These are phyloP conservation scores for Amanita pseudoporphyria DNA, from an alignment of 768 basidiomycete genomes.

Conservation along the genomic window DNA sequence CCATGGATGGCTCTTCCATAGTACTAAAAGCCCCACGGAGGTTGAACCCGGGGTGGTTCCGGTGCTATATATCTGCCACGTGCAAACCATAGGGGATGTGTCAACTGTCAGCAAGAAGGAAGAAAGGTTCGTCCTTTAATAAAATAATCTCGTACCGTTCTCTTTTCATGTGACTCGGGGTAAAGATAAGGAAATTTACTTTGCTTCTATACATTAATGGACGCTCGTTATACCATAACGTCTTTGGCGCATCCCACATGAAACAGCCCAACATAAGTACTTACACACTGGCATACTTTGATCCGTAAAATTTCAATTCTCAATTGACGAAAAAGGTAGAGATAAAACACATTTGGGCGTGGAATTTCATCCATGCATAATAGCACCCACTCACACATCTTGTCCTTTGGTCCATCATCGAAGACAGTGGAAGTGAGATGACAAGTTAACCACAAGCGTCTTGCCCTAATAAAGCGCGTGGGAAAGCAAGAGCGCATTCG, in stretches of 20 bases:
- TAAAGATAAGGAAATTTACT: not conserved
- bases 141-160: constrained; percentile 2
- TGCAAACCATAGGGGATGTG: too few relatives aligned
- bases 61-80: constrained; percentile 6
- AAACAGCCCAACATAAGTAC: too few relatives aligned
- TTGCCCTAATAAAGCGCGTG: constrained; percentile 33
- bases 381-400: too few relatives aligned
- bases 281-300: too few relatives aligned
- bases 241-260: constrained; percentile 18
- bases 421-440: constrained; percentile 15
- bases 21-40: not conserved
- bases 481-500: constrained; percentile 23
- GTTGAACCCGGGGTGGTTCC: not conserved
- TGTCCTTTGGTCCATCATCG: too few relatives aligned
- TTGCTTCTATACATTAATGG: constrained; percentile 19
- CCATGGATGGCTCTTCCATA: too few relatives aligned
- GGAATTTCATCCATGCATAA: too few relatives aligned
- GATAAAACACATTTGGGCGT: too few relatives aligned
- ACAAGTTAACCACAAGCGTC: constrained; percentile 28
- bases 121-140: too few relatives aligned
- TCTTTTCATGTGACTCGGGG: not conserved
- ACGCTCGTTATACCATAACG: constrained; percentile 20
- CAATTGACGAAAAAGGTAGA: too few relatives aligned
- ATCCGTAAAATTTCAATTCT: too few relatives aligned
- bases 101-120: too few relatives aligned